Evolutionary conservation across 2,329 filamentous ascomycete genomes (phyloP), one percentile per base, ranked within the genome.

Genomic region (Albophoma yamanashiensis): DNA sequence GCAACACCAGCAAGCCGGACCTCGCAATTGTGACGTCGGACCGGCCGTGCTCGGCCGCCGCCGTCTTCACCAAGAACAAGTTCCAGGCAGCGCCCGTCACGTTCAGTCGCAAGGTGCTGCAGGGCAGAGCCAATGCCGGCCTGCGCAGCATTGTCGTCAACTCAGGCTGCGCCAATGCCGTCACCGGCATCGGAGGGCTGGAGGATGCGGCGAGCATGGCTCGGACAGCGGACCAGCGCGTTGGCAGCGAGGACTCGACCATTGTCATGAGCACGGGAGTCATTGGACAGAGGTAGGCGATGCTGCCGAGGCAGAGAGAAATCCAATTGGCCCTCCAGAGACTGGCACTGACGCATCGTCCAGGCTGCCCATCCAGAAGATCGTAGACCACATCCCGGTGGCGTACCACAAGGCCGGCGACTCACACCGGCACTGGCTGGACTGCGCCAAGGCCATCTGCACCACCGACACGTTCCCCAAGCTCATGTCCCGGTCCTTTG

Each of bases 391-490:
- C 61, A 91, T 99, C 59, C 91, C 93, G 3, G 81, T 83, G 11
- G 92, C 90, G 6, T 84, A 91, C 70, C 77, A 81, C 62, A 84
- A 83, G 61, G 82, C 96, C 31, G 89, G 89, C 57, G 81, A 81
- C 55, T 84, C 87, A 9, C 92, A 97, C 75, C 83, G 89, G 62
- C 85, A 94, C 75, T 99, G 93, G 94, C 78, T 99, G 55, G 80
- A 81, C 59, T 88, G 91, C 52, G 94, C 94, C 61, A 87, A 86
- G 68, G 93, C 94, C 47, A 97, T 99, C 71, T 97, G 93, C 81
- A 99, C 94, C 15, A 99, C 94, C 20, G 94, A 99, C 75, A 97
- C 94, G 4, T 99, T 99, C 74, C 94, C 94, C 61, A 99, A 99
- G 77, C 87, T 99, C 64, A 81, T 93, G 67, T 97, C 92, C 25